Evolutionary conservation across 108 stramenopile genomes (phyloP), one percentile per base, ranked within the genome.

Genomic region (Nitzschia sp.): DNA sequence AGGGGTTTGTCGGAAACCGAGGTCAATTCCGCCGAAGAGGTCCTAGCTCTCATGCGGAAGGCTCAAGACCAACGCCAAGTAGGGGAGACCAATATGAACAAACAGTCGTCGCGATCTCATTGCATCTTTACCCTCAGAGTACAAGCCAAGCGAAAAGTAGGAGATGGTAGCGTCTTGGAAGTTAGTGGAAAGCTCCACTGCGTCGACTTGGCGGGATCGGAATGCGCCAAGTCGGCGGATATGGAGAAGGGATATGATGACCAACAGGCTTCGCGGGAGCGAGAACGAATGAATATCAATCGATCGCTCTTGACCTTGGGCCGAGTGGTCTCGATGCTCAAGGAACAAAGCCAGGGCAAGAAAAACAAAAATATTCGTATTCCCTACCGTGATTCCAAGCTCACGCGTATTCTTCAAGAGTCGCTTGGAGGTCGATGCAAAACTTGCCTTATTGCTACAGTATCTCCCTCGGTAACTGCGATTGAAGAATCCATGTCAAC

Each of bases 21-120:
- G 29, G 96, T 98, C 9, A 69, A 69, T 2, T 71, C 61, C 19
- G 86, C 92, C 5, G 63, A 62, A 32, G 96, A 97, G 38, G 89
- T 95, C 13, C 68, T 98, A 3, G 52, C 53, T 0, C 80, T 96
- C 29, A 88, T 98, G 76, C 79, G 87, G 23, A 80, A 69, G 21
- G 97, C 94, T 17, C 87, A 91, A 61, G 83, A 94, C 30, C 81
- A 93, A 29, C 84, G 97, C 33, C 88, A 85, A 33, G 80, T 93
- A 15, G 93, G 97, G 30, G 96, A 97, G 73, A 98, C 97, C 9
- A 88, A 90, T 58, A 96, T 98, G 96, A 98, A 98, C 75, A 90
- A 92, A 54, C 70, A 87, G 26, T 89, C 92, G 3, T 94, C 92
- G 23, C 90, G 97, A 9, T 90, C 88, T 15, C 97, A 98, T 59